These are phyloP conservation scores for Coemansia pectinata DNA, from an alignment of 192 early-diverging fungal genomes.

Conservation along the genomic window DNA sequence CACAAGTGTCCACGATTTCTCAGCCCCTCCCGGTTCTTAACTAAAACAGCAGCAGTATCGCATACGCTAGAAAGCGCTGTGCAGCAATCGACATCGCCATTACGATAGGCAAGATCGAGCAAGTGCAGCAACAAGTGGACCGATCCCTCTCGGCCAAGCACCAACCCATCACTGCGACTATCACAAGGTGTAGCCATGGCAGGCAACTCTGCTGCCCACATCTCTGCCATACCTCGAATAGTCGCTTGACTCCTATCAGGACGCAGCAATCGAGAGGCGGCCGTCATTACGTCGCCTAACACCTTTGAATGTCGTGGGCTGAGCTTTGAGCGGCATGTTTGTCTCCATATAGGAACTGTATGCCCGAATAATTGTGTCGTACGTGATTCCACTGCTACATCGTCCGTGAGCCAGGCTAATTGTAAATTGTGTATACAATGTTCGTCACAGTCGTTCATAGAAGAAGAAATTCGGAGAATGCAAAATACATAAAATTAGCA, in stretches of 20 bases:
- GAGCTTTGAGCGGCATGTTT: conserved; percentile 9
- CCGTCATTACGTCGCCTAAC: conserved; percentile 9
- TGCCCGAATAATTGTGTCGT: conserved; percentile 16
- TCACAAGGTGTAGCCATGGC: conserved; percentile 4
- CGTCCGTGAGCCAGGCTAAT: conserved; percentile 18
- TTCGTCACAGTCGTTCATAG: conserved; percentile 35
- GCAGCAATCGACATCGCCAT: conserved; percentile 2
- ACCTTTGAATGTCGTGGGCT: background rate
- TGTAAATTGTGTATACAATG: conserved; percentile 37
- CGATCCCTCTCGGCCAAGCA: conserved; percentile 12
- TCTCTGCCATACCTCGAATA: background rate
- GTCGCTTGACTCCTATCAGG: background rate
- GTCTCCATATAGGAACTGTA: conserved; percentile 28
- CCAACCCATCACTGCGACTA: background rate
- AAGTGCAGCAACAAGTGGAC: conserved; percentile 28
- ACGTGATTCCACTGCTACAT: conserved; percentile 3
- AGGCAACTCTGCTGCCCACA: conserved; percentile 24
- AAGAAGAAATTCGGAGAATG: background rate
- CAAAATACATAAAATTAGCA: background rate
- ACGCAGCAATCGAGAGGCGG: background rate
- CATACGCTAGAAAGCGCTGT: conserved; percentile 4
- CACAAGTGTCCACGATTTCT: conserved; percentile 2
- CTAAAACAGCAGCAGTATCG: background rate
- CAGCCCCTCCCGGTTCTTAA: background rate
- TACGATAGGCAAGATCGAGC: conserved; percentile 14